Base-by-base conservation (phyloP, 1,284 basidiomycete species). In the Rhodotorula sp. region DNA sequence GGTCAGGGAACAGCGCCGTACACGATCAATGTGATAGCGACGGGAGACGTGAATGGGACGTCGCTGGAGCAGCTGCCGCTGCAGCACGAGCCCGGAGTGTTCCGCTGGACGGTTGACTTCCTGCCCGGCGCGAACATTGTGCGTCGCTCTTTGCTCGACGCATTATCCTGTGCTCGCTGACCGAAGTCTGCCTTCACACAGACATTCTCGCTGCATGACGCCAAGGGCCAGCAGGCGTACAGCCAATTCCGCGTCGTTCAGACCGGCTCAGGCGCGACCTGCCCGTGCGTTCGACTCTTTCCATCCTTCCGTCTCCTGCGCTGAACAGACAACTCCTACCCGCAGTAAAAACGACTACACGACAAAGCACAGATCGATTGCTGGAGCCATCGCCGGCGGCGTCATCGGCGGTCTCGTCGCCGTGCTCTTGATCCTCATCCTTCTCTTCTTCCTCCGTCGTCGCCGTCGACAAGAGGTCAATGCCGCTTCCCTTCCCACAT, bases 1-100 rank as follows among this genome's bases (percentile, higher is more conserved):
- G 70, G 70, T 15, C 67, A 72, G 30, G 70, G 70, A 2, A 36
- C 15, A 8, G 34, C 70, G 27, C 70, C 70, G 11, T 72, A 69
- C 64, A 27, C 47, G 27, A 46, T 72, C 60, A 22, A 56, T 9
- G 47, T 66, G n/a, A 55, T 68, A 11, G 56, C 67, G 1, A 63
- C 64, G 8, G 67, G 63, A 19, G 44, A 65, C 4, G 34, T 47
- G 4, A 60, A 32, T 24, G 63, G 59, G 27, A 63, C 57, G 2
- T 30, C 58, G 7, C 58, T 72, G 13, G 70, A 72, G 32, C 39
- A 39, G 22, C 48, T 72, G 15, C 70, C 70, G 9, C 13, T 44
- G 11, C 59, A 62, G 27, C 6, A 46, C 4, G 10, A 20, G 4
- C 30, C 60, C 1, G 64, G 64, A 7, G 29, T 39, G 4, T 39